Evolutionary conservation across 192 early-diverging fungal genomes (phyloP).

Genomic region (Podila epigama): DNA sequence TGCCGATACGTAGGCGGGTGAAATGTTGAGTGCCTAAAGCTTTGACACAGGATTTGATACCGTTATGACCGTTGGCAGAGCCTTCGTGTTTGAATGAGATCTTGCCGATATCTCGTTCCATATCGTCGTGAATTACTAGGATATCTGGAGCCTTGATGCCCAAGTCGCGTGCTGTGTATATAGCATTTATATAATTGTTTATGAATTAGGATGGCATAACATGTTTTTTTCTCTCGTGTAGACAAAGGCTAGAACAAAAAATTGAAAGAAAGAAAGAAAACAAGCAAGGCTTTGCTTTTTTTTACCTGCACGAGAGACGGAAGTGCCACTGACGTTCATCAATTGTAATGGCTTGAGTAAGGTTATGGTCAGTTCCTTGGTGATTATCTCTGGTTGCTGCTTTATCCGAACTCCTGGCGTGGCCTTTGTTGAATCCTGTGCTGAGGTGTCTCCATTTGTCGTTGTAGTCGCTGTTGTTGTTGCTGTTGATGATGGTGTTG

Average conservation of each 20-base stretch:
- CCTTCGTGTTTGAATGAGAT: conserved; percentile 66
- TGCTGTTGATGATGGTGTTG: background rate
- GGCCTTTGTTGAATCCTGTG: background rate
- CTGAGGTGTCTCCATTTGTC: background rate
- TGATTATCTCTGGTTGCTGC: conserved; percentile 1
- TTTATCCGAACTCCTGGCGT: background rate
- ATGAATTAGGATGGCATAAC: background rate
- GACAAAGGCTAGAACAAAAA: conserved; percentile 2
- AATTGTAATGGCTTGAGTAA: conserved; percentile 69
- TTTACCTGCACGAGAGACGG: conserved; percentile 69
- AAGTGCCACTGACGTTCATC: conserved; percentile 76
- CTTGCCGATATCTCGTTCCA: conserved; percentile 71
- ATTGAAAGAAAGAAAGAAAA: conserved; percentile 2
- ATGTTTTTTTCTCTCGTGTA: background rate
- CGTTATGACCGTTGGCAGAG: conserved; percentile 79
- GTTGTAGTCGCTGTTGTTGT: background rate
- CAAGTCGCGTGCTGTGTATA: conserved; percentile 54
- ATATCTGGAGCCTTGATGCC: conserved; percentile 52
- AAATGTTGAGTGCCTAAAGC: conserved; percentile 59
- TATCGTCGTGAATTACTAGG: conserved; percentile 77
- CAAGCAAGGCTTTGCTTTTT: background rate
- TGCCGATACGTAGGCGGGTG: conserved; percentile 68
- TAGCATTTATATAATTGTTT: background rate
- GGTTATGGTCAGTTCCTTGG: conserved; percentile 51
- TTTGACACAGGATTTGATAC: conserved; percentile 71